Percentiles rank a stretch among this genome's conserved stretches.
Conservation (phyloP, 306 rosid genomes). For the Casuarina equisetifolia region DNA sequence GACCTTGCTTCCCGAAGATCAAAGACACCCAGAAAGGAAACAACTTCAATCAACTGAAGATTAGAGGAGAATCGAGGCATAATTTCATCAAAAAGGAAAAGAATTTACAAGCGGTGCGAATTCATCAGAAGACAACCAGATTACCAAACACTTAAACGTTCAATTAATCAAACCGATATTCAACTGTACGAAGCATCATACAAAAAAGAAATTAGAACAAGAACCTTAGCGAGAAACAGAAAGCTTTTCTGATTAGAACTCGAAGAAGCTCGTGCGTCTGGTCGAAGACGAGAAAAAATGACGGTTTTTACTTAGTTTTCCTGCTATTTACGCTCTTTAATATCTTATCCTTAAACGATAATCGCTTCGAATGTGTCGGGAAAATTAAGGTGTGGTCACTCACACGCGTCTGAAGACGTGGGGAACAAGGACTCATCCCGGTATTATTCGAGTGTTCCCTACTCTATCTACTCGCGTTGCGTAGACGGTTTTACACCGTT, state of each 20-base stretch:
- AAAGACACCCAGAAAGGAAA: background rate
- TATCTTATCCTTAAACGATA: background rate
- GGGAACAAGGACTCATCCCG: background rate
- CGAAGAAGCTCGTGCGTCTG: constrained; percentile 29
- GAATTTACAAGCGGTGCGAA: background rate
- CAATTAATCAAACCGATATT: background rate
- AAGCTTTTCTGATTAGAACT: constrained; percentile 33
- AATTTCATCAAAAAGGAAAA: background rate
- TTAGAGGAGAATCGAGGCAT: background rate
- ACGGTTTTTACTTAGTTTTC: constrained; percentile 1
- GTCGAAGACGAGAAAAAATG: constrained; percentile 25
- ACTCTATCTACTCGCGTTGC: background rate
- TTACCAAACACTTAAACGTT: background rate
- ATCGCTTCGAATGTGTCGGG: background rate
- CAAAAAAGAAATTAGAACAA: background rate
- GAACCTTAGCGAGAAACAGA: constrained; percentile 29
- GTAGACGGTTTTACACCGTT: no score
- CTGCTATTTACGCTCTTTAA: background rate
- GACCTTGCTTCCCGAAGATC: background rate
- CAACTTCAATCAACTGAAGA: constrained; percentile 13
- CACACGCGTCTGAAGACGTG: background rate
- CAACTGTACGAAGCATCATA: background rate
- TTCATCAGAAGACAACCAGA: background rate
- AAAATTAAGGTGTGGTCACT: background rate
- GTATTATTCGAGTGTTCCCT: background rate